Base-by-base conservation (phyloP, 768 basidiomycete species). In the Tubosaeta brunneosetosa region DNA sequence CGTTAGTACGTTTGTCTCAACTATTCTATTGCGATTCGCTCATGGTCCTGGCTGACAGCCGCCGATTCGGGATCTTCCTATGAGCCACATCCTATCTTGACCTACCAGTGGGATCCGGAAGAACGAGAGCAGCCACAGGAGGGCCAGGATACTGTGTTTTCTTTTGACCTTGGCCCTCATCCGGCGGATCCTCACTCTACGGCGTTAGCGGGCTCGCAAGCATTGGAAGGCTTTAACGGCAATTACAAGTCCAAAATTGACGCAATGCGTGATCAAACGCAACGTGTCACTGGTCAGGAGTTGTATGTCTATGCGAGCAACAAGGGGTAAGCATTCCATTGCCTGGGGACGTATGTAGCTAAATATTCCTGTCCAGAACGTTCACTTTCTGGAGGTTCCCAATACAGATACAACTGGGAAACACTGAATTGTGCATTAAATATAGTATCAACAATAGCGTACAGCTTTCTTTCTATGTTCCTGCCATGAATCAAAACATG, bases 361-460 rank as follows among this genome's bases (percentile, higher is more conserved):
- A 16, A 44, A 44, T 53, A 34, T 61, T 31, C 2, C 7, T 37
- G 25, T 44, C 29, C 53, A 94, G 93, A 5, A 86, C 87, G 0
- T 93, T 82, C 64, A 91, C 91, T 1, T 99, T 99, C 74, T 98
- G 93, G 89, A 79, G 95, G 49, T 97, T 97, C 73, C 76, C 85
- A 62, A 82, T 97, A 44, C 82, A 85, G 56, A 77, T 99, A 50
- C 92, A 91, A 0, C 68, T 97, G 2, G 76, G 77, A 2, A 70
- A 74, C 9, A 72, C 74, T 34, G 91, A 95, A 72, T 88, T 93
- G 79, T 72, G 75, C 45, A 77, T 98, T 47, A 76, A 71, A 50
- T 99, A 99, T 69, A 79, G 78, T 49, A 76, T 99, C 61, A 97
- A 98, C 66, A 73, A 80, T 10, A 88, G 94, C 3, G 82, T 86